Percentiles rank a stretch among this genome's conserved stretches.
phyloP scores from a whole-genome alignment of 495 filamentous ascomycete species.

The Tuber melanosporum region DNA sequence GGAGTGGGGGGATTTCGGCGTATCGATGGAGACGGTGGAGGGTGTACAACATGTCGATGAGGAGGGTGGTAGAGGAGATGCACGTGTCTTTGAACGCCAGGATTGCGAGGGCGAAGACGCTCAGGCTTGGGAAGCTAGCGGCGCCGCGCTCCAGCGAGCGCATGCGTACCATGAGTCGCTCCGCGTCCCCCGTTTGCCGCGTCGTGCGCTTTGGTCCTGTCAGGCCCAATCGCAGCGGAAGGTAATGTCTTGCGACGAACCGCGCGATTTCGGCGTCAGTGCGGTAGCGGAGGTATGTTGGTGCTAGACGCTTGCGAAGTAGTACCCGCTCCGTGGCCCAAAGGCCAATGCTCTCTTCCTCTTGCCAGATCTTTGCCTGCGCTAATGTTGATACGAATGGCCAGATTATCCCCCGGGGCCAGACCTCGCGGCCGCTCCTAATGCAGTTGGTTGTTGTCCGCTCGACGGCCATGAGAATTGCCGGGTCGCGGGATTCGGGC shows the following conservation, averaged over 20 bases:
- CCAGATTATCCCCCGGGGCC: slow-evolving; percentile 24
- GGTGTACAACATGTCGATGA: slow-evolving; percentile 32
- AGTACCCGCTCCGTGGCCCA: slow-evolving; percentile 25
- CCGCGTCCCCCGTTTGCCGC: slow-evolving; percentile 10
- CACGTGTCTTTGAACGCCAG: slow-evolving; percentile 27
- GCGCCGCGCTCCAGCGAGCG: slow-evolving; percentile 4
- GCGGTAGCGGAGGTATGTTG: slow-evolving; percentile 27
- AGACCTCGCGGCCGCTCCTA: slow-evolving; percentile 16
- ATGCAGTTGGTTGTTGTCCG: slow-evolving; percentile 21
- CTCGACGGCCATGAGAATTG: slow-evolving; percentile 15
- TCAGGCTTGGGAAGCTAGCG: not conserved
- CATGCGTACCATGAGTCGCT: slow-evolving; percentile 20
- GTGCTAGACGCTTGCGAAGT: slow-evolving; percentile 25
- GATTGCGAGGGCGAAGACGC: slow-evolving; percentile 25
- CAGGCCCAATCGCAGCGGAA: slow-evolving; percentile 26
- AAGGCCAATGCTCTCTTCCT: slow-evolving; percentile 30
- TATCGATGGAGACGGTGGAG: slow-evolving; percentile 23
- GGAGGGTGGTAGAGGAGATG: slow-evolving; percentile 20
- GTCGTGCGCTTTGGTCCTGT: slow-evolving; percentile 7
- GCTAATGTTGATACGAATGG: slow-evolving; percentile 26
- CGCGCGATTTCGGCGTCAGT: slow-evolving; percentile 31
- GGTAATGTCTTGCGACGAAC: slow-evolving; percentile 28
- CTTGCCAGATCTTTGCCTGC: slow-evolving; percentile 21
- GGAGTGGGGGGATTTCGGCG: slow-evolving; percentile 19
- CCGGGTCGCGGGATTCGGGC: slow-evolving; percentile 17